Conservation (phyloP, 306 rosid genomes). For the Astragalus membranaceus region DNA sequence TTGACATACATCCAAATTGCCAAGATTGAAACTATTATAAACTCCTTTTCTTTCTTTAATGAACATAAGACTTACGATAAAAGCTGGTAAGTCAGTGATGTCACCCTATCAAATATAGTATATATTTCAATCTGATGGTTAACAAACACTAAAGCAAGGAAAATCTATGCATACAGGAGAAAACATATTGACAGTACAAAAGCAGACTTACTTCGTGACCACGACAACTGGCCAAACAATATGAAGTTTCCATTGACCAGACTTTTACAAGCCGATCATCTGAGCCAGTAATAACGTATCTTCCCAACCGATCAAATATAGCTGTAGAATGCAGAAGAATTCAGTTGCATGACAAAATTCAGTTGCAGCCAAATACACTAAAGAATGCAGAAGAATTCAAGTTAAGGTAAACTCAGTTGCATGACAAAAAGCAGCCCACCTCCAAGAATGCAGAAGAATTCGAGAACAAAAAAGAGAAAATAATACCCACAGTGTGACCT, state of each 20-base stretch:
- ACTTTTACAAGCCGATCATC: constrained; percentile 96
- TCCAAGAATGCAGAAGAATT: no score
- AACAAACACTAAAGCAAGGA: constrained; percentile 2
- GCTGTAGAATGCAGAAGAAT: constrained; percentile 53
- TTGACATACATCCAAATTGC: no score
- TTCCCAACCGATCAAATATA: constrained; percentile 86
- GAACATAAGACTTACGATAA: constrained; percentile 69
- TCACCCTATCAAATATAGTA: constrained; percentile 72
- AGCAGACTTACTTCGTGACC: constrained; percentile 85
- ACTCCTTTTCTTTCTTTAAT: constrained; percentile 9
- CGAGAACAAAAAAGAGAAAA: no score
- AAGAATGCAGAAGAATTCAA: not conserved
- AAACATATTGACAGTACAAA: constrained; percentile 8
- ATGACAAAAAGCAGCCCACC: constrained; percentile 9
- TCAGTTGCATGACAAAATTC: constrained; percentile 17
- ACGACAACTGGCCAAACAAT: constrained; percentile 96
- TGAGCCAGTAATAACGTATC: constrained; percentile 93
- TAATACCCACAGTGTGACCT: no score
- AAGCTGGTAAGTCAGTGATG: constrained; percentile 95
- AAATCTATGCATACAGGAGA: not conserved
- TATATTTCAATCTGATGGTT: constrained; percentile 19
- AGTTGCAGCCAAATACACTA: not conserved
- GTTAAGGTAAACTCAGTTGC: constrained; percentile 26
- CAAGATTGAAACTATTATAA: not conserved
- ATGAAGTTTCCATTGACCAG: constrained; percentile 99